Base-by-base conservation (phyloP, 2,329 filamentous ascomycete genomes). In the Penicillium sp. region DNA sequence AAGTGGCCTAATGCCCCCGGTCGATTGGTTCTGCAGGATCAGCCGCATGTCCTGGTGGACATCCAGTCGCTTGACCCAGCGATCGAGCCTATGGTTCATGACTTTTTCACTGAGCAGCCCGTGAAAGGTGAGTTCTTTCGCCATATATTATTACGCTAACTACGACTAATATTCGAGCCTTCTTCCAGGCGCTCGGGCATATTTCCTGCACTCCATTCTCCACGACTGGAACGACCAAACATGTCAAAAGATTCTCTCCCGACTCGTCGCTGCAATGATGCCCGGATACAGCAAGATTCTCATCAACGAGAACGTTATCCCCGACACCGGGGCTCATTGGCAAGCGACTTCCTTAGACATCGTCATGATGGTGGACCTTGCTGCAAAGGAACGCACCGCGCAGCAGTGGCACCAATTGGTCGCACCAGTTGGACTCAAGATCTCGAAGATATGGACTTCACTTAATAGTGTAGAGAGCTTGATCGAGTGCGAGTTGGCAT, bases 281-380 rank as follows among this genome's bases (percentile, higher is more conserved):
- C 63, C 1, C 31, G 31, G 31, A 31, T 31, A 31, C 7, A 31
- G 31, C 31, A 31, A 31, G 9, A 31, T 31, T 10, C 31, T 31
- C 31, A 31, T 31, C 31, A 31, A 31, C 31, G 31, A 31, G 9
- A 31, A 31, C 31, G 31, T 31, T 31, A 10, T 31, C 31, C 31
- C 31, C 31, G 31, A 31, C 9, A 31, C 31, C 9, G 31, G 31
- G 10, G 31, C 31, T 10, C 31, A 31, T 31, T 31, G 31, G 31
- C 31, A 31, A 10, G 31, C 31, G 6, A 75, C 72, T 1, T 64
- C 66, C 13, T 60, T 79, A 36, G 79, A 82, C 64, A 67, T 79
- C 53, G 67, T 73, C 36, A 79, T 82, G 78, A 75, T 81, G 74
- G 60, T 61, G 13, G 62, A 72, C 6, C 65, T 75, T 49, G 70